Evolutionary conservation across 1,284 basidiomycete species (phyloP), one percentile per base, ranked within the genome.

Genomic region (Anthracocystis panici-leucophaei): DNA sequence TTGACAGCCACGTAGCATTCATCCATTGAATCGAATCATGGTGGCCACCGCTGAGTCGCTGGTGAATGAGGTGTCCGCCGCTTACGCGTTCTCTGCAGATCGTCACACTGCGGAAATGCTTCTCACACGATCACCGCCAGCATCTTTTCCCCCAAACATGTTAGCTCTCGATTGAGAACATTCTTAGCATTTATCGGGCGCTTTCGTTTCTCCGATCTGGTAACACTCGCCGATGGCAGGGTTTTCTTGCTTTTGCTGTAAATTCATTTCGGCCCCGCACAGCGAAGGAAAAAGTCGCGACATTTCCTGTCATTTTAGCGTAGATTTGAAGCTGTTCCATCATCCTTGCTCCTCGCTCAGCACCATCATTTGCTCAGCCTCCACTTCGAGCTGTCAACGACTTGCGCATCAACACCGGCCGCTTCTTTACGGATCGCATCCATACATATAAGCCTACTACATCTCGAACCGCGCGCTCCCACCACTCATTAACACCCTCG

Each of bases 71-170:
- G 35, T 38, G 12, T 38, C 7, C n/a, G 21, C 14, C 18, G 52
- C 52, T 54, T 54, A 54, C 52, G 52, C 52, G 40, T 54, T 27
- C 25, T 25, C 42, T 21, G 35, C 23, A 16, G 44, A 21, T 23
- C 25, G n/a, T 45, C 35, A 38, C 21, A 14, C 57, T 21, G 44
- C 44, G 44, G 20, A 12, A 6, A 5, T 16, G 35, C 35, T 46
- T 27, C 44, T 46, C 35, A 38, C 35, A 16, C 35, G 35, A 38
- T 38, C 35, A 38, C 35, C 35, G 14, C 2, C 35, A 16, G 35
- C 35, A 2, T 12, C 14, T 38, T 38, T 38, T 38, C 12, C 2
- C 9, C 5, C 3, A 5, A 38, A 38, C 2, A 12, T 38, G 35
- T 38, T 38, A 38, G 35, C 14, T 38, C 35, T 16, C 9, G 31